Conservation (phyloP, 1,284 basidiomycete genomes). For the Fomitopsis palustris region DNA sequence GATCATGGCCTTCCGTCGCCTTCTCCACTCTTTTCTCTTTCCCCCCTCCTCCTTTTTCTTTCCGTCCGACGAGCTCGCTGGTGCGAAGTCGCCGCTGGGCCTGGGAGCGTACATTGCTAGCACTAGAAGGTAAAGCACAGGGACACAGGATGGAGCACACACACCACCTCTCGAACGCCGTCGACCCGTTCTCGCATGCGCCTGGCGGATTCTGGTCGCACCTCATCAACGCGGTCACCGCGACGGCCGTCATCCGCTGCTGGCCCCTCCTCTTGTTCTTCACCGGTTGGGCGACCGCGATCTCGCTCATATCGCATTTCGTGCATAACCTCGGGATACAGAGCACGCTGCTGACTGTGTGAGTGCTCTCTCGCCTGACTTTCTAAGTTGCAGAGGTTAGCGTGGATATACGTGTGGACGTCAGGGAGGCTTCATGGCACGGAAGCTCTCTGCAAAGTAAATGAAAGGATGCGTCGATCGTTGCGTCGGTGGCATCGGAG, state of each 20-base stretch:
- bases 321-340: slow-evolving; percentile 43
- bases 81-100: neutral
- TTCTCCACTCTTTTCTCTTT: too few relatives aligned
- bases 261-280: slow-evolving; percentile 68
- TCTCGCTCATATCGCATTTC: slow-evolving; percentile 48
- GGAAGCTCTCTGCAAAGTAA: too few relatives aligned
- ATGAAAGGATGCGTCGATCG: too few relatives aligned
- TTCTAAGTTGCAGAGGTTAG: too few relatives aligned
- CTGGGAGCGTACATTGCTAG: neutral
- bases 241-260: slow-evolving; percentile 62
- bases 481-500: too few relatives aligned
- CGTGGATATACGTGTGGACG: too few relatives aligned
- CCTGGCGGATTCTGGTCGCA: slow-evolving; percentile 10
- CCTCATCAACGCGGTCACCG: slow-evolving; percentile 50
- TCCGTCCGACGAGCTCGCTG: neutral
- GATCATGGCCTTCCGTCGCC: too few relatives aligned
- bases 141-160: too few relatives aligned
- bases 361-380: slow-evolving; percentile 21
- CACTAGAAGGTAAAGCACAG: too few relatives aligned
- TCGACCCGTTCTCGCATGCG: slow-evolving; percentile 19
- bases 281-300: slow-evolving; percentile 52
- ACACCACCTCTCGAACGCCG: slow-evolving; percentile 13
- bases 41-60: too few relatives aligned
- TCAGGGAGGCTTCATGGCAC: too few relatives aligned
- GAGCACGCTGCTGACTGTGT: slow-evolving; percentile 61